A percentile compares a stretch with the other conserved stretches of the same genome.
These are phyloP conservation scores for Candida michaelii DNA, from an alignment of 805 yeast genomes.

Conservation along the genomic window DNA sequence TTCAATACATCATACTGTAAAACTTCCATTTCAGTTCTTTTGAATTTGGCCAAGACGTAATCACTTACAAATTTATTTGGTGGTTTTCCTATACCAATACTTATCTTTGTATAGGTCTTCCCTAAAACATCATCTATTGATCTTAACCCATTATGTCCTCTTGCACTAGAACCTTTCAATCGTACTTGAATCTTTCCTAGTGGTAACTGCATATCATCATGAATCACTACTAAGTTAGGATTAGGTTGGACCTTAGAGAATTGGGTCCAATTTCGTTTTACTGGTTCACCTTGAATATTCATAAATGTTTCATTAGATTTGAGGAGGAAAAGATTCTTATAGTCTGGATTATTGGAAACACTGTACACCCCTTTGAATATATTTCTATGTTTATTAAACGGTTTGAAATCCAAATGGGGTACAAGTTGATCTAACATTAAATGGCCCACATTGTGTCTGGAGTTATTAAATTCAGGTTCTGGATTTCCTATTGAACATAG, in stretches of 20 bases:
- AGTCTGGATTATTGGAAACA: constrained; percentile 17
- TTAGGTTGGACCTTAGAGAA: constrained; percentile 25
- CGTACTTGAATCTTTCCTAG: constrained; percentile 68
- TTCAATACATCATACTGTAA: constrained; percentile 44
- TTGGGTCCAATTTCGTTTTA: constrained; percentile 49
- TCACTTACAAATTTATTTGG: constrained; percentile 48
- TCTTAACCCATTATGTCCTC: constrained; percentile 86
- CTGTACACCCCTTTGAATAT: constrained; percentile 24
- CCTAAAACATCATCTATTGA: constrained; percentile 52
- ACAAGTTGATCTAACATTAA: constrained; percentile 40
- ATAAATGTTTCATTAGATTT: constrained; percentile 59
- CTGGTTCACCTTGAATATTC: constrained; percentile 68
- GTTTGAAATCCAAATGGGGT: constrained; percentile 14
- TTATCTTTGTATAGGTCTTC: constrained; percentile 58
- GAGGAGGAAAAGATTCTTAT: constrained; percentile 36
- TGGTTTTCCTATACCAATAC: constrained; percentile 79
- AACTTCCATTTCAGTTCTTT: constrained; percentile 40
- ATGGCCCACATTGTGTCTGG: constrained; percentile 83
- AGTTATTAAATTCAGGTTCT: constrained; percentile 53
- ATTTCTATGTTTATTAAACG: constrained; percentile 19
- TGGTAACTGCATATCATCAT: constrained; percentile 73
- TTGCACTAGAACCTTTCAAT: constrained; percentile 55
- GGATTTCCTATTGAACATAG: constrained; percentile 77
- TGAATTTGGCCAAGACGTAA: constrained; percentile 62
- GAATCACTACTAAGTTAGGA: constrained; percentile 56